A percentile compares a stretch with the other conserved stretches of the same genome.
These are phyloP conservation scores for Chaetomium fimeti DNA, from an alignment of 495 filamentous ascomycete genomes.

Conservation along the genomic window DNA sequence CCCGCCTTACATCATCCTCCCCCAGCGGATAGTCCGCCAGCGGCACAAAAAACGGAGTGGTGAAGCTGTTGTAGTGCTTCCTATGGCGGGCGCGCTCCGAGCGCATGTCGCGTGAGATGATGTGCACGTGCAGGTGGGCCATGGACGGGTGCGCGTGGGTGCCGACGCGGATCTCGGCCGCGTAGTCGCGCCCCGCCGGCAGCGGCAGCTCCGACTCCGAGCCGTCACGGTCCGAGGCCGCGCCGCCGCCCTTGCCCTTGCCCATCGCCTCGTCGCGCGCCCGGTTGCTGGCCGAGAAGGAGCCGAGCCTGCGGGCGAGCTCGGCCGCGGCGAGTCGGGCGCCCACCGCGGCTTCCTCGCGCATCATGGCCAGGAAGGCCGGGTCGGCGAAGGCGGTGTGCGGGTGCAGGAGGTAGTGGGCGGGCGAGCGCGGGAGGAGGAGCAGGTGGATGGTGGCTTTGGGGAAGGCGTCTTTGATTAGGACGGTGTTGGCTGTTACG, in stretches of 20 bases:
- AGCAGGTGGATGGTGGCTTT: slow-evolving; percentile 85
- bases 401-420: slow-evolving; percentile 65
- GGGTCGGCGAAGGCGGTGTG: slow-evolving; percentile 73
- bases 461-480: slow-evolving; percentile 79
- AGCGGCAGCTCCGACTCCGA: too few relatives aligned
- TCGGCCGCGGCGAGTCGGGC: slow-evolving; percentile 68
- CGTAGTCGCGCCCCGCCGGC: slow-evolving; percentile 75
- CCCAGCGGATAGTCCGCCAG: slow-evolving; percentile 79
- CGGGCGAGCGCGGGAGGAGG: slow-evolving; percentile 71
- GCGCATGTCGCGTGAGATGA: slow-evolving; percentile 71
- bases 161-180: slow-evolving; percentile 69
- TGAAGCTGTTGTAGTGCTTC: slow-evolving; percentile 92
- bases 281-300: slow-evolving; percentile 59
- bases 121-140: slow-evolving; percentile 89
- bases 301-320: slow-evolving; percentile 67
- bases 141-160: slow-evolving; percentile 87
- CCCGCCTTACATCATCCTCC: slow-evolving; percentile 56
- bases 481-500: slow-evolving; percentile 68
- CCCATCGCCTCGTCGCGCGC: slow-evolving; percentile 49
- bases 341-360: slow-evolving; percentile 58
- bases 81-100: slow-evolving; percentile 69
- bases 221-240: too few relatives aligned
- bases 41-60: slow-evolving; percentile 79
- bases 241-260: slow-evolving; percentile 35
- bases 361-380: slow-evolving; percentile 66